phyloP scores from a whole-genome alignment of 2,329 filamentous ascomycete genomes.

The Cladosporium sp. region DNA sequence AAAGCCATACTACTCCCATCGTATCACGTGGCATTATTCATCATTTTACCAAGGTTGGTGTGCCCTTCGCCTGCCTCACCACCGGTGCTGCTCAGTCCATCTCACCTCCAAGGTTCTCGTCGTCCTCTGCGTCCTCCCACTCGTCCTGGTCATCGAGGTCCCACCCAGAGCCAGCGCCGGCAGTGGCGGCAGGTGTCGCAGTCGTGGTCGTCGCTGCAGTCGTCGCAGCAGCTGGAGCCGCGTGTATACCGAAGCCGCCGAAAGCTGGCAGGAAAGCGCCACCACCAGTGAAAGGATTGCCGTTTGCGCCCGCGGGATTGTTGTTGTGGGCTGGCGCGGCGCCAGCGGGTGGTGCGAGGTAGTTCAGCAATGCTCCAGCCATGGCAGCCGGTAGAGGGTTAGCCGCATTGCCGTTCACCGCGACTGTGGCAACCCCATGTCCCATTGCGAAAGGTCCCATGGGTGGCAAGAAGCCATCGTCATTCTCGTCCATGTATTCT shows the following conservation, averaged over 20 bases:
- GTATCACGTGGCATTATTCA: background rate
- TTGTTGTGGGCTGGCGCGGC: background rate
- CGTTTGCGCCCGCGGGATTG: background rate
- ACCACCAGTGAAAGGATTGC: background rate
- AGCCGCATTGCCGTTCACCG: background rate
- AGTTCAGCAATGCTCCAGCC: background rate
- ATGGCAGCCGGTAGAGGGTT: background rate
- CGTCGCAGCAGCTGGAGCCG: background rate
- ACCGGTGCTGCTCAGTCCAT: background rate
- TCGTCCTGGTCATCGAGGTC: background rate
- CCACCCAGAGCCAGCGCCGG: background rate
- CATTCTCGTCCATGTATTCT: slow-evolving; percentile 12
- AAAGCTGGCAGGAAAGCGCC: background rate
- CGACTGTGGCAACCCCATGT: background rate
- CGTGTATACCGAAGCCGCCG: background rate
- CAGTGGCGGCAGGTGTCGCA: background rate
- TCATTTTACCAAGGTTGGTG: background rate
- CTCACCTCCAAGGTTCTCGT: background rate
- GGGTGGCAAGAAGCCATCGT: background rate
- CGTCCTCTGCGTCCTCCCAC: slow-evolving; percentile 6
- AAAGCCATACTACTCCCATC: background rate
- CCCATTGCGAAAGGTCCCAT: background rate
- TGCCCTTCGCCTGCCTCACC: background rate
- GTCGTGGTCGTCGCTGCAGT: background rate
- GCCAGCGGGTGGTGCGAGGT: background rate